These are phyloP conservation scores for Aspergillus pseudonomiae DNA, from an alignment of 2,329 filamentous ascomycete species.

Conservation along the genomic window DNA sequence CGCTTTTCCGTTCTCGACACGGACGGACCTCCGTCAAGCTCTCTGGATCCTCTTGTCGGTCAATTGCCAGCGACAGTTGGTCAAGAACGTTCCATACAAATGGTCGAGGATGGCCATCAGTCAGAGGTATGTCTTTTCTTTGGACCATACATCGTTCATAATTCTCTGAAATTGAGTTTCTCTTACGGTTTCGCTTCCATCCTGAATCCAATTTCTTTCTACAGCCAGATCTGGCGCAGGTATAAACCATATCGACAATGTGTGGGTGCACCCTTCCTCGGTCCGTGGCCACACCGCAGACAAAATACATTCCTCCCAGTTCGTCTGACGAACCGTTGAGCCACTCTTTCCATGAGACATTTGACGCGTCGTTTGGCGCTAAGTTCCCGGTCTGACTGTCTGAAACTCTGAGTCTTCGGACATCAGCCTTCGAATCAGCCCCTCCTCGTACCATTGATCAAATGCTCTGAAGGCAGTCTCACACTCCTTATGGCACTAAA, in stretches of 20 bases:
- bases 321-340: neutral
- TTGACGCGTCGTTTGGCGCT: neutral
- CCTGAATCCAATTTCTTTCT: neutral
- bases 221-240: neutral
- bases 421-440: neutral
- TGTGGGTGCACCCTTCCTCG: neutral
- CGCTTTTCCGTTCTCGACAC: constrained; percentile 13
- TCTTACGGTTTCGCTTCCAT: no score
- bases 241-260: neutral
- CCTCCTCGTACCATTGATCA: constrained; percentile 9
- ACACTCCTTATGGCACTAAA: neutral
- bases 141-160: neutral
- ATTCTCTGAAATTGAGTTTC: neutral
- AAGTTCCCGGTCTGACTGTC: neutral
- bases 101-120: neutral
- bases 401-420: neutral
- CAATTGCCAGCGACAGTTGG: neutral
- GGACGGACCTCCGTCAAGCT: constrained; percentile 20
- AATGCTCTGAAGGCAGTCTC: neutral
- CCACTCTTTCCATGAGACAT: neutral
- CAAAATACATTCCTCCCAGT: neutral
- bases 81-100: neutral
- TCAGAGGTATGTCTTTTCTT: neutral
- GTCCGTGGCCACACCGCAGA: neutral
- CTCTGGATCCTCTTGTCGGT: neutral